Evolutionary conservation across 768 basidiomycete species (phyloP).

Genomic region (Calocera viscosa): DNA sequence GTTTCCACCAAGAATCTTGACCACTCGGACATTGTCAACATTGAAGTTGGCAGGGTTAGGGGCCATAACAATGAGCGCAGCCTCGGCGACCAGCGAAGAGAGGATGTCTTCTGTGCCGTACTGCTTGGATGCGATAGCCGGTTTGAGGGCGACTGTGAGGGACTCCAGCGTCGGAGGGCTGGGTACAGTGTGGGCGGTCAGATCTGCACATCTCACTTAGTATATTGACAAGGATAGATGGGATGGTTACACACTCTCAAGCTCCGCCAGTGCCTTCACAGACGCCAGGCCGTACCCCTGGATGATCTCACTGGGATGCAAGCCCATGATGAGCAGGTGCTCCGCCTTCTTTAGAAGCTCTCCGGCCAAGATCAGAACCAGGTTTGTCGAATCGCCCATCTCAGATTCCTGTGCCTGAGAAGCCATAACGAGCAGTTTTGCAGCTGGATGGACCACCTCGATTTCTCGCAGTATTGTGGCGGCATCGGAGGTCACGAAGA

Average conservation of each 20-base stretch:
- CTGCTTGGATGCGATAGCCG: constrained; percentile 93
- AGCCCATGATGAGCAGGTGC: constrained; percentile 83
- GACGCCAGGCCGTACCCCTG: constrained; percentile 90
- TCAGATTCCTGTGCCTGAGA: constrained; percentile 92
- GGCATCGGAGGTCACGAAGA: constrained; percentile 97
- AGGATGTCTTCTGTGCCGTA: constrained; percentile 85
- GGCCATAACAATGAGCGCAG: constrained; percentile 86
- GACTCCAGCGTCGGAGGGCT: constrained; percentile 56
- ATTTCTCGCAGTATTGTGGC: constrained; percentile 97
- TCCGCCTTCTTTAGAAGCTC: constrained; percentile 92
- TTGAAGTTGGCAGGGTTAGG: constrained; percentile 82
- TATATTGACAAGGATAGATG: constrained; percentile 4
- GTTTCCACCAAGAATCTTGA: constrained; percentile 95
- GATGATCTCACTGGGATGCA: constrained; percentile 92
- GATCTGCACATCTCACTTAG: constrained; percentile 35
- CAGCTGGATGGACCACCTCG: constrained; percentile 96
- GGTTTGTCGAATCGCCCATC: constrained; percentile 98
- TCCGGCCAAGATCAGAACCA: constrained; percentile 88
- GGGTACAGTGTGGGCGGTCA: constrained; percentile 57
- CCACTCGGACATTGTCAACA: constrained; percentile 94
- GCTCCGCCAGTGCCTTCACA: constrained; percentile 67
- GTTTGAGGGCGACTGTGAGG: constrained; percentile 66
- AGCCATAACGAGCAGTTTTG: constrained; percentile 98
- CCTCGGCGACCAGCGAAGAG: constrained; percentile 77
- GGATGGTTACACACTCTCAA: constrained; percentile 66